Base-by-base conservation (phyloP, 768 basidiomycete species). In the Amanita rimosa region DNA sequence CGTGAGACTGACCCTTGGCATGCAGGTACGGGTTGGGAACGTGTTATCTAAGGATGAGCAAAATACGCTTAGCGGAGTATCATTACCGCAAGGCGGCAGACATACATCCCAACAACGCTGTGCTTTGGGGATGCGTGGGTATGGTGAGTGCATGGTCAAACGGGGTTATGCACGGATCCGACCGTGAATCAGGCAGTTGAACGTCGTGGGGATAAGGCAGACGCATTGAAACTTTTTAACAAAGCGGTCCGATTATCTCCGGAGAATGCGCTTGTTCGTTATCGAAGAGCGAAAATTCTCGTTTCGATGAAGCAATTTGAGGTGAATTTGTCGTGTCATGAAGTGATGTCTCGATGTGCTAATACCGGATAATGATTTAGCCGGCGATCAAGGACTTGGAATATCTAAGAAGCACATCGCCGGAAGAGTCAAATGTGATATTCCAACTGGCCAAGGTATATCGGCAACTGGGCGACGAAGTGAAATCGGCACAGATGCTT, bases 21-120 rank as follows among this genome's bases (percentile, higher is more conserved):
- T 31, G 54, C 59, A 97, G 95, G 95, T 99, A 98, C 65, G 96
- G 96, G n/a, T 72, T 99, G 57, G 96, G 96, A 53, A 89, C 89
- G 31, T 97, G 93, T 61, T 98, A 97, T 72, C 73, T 95, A 63
- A 78, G 91, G 58, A 90, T 85, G 78, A 93, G 88, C 66, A 97
- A 95, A 70, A 70, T 89, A 50, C 81, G 88, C 39, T 72, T 94
- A 45, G 96, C 96, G 38, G 93, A 98, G 63, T 97, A 95, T 69
- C 94, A 98, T 67, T 98, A 90, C 71, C 78, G 88, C 57, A 86
- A 84, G 62, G 94, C 96, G 3, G 75, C 84, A 31, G 81, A 87
- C 57, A 93, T 99, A 63, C 92, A 97, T 64, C 89, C 93, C 35
- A 78, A 83, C 56, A 98, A 96, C 64, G 92, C 92, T 11, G 92